Percentiles rank a stretch among this genome's conserved stretches.
phyloP scores from a whole-genome alignment of 257 asterid species.

The Nicotiana obtusifolia region DNA sequence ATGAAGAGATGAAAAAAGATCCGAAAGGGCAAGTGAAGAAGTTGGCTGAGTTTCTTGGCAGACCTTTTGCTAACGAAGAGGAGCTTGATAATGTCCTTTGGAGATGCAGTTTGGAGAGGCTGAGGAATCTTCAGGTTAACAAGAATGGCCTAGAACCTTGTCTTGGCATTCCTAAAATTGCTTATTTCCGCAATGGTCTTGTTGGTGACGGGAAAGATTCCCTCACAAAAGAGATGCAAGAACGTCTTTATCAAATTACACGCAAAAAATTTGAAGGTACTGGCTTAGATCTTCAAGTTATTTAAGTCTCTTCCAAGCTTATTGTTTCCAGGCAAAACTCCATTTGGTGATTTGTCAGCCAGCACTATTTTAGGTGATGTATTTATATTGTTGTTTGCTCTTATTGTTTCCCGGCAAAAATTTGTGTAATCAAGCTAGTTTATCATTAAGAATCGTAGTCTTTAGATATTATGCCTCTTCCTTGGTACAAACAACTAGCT shows the following conservation, averaged over 20 bases:
- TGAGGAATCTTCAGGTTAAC: slow-evolving; percentile 40
- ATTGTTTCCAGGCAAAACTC: no score
- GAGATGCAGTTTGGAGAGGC: slow-evolving; percentile 43
- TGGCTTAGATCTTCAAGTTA: slow-evolving; percentile 28
- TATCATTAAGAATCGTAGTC: not conserved
- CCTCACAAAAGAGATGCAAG: slow-evolving; percentile 33
- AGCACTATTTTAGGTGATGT: no score
- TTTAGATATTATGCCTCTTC: not conserved
- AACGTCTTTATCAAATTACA: slow-evolving; percentile 19
- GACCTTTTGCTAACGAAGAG: slow-evolving; percentile 20
- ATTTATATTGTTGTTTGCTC: no score
- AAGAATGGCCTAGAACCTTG: slow-evolving; percentile 20
- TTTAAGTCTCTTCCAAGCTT: no score
- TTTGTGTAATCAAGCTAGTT: not conserved
- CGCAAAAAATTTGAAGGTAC: slow-evolving; percentile 21
- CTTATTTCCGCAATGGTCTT: slow-evolving; percentile 31
- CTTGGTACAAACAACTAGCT: not conserved
- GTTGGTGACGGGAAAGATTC: slow-evolving; percentile 38
- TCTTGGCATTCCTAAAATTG: slow-evolving; percentile 27
- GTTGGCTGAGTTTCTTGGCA: slow-evolving; percentile 35
- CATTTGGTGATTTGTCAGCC: no score
- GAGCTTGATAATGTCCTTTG: slow-evolving; percentile 26
- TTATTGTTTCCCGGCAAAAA: no score
- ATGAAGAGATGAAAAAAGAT: slow-evolving; percentile 34
- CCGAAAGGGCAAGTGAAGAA: slow-evolving; percentile 28